Evolutionary conservation across 495 filamentous ascomycete genomes (phyloP), one percentile per base, ranked within the genome.

Genomic region (Penicillium herquei): DNA sequence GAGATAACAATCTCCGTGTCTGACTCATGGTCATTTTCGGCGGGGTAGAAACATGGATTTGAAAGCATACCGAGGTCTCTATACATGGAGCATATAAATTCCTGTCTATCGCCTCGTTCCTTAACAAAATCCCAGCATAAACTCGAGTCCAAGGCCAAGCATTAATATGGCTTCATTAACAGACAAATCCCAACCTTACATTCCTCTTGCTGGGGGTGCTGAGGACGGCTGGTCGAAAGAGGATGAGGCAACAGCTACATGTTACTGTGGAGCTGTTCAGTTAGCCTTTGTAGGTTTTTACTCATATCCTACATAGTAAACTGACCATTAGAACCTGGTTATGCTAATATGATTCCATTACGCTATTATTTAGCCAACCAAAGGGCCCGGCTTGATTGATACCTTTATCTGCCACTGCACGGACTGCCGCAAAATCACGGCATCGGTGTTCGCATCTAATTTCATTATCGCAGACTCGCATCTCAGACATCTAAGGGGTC

Each of bases 341-440:
- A 31, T 13, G 30, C 7, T 7, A 26, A 34, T 34, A 21, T 26
- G 21, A 51, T 8, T 17, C 7, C 42, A 11, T 31, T 40, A 13
- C n/a, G 26, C 13, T 21, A 43, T 37, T 26, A 30, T 18, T 52
- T 18, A 79, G 74, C 75, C 77, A 30, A 73, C 65, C 39, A 31
- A 72, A 57, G 62, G 52, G 8, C 71, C 73, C 3, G 79, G 76
- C 43, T 62, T 81, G 2, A 43, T 81, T 56, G 67, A 71, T 65
- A 75, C 68, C 49, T 83, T 83, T 63, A 52, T 82, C 57, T 85
- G 81, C 67, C 74, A 85, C 69, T 84, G 82, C 68, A 57, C 64
- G 34, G 81, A 84, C 70, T 83, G 81, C 66, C 78, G 70, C 53
- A 85, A 85, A 59, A 72, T 84, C 59, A 83, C 80, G 12, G 80